These are phyloP conservation scores for Trichosanthes truncata DNA, from an alignment of 306 rosid species.

Conservation along the genomic window DNA sequence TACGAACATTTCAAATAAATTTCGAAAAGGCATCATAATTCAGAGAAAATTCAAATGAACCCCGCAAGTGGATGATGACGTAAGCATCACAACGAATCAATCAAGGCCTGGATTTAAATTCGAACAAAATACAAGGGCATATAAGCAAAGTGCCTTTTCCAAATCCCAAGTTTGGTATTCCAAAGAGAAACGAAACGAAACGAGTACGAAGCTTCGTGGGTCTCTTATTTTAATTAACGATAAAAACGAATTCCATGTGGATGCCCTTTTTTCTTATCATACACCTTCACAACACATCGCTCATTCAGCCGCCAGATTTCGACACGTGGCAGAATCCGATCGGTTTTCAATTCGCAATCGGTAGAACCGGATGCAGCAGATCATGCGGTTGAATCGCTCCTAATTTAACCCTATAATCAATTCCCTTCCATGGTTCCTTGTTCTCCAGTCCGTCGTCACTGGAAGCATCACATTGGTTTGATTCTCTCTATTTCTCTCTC, in stretches of 20 bases:
- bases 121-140: not conserved
- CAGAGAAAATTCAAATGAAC: not conserved
- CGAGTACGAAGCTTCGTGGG: not conserved
- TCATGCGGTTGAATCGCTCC: conserved; percentile 11
- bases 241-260: not conserved
- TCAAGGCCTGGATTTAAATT: not conserved
- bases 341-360: fast-evolving
- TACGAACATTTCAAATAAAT: not conserved
- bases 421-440: not conserved
- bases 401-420: conserved; percentile 3
- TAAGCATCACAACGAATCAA: not conserved
- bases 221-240: not conserved
- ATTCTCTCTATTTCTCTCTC: not conserved
- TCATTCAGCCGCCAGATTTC: not conserved
- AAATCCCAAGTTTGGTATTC: not conserved
- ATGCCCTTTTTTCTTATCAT: not conserved
- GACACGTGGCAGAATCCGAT: not conserved
- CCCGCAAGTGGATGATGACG: not conserved
- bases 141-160: not conserved
- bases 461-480: conserved; percentile 2
- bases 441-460: conserved; percentile 4
- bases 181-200: not conserved
- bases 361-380: not conserved
- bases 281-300: not conserved
- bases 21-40: not conserved